Percentiles rank a stretch among this genome's conserved stretches.
These are phyloP conservation scores for Lachnellula hyalina DNA, from an alignment of 2,329 filamentous ascomycete species.

Conservation along the genomic window DNA sequence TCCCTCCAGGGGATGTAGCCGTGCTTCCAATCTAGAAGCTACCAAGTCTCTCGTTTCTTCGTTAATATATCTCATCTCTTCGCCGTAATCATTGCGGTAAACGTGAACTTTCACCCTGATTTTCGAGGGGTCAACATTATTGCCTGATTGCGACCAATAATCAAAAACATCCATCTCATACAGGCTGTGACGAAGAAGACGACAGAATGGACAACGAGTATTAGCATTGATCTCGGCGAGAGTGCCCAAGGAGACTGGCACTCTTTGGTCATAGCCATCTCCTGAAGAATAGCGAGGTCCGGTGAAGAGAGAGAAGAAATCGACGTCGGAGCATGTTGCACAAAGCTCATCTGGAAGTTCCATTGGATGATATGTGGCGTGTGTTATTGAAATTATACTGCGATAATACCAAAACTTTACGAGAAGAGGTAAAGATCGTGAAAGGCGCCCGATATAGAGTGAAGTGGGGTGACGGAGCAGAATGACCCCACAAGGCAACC, in stretches of 20 bases:
- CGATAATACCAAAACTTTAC: too few relatives aligned
- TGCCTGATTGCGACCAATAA: background rate
- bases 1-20: background rate
- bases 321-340: background rate
- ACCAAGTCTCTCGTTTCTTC: background rate
- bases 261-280: background rate
- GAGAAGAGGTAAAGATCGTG: too few relatives aligned
- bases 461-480: too few relatives aligned
- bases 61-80: background rate
- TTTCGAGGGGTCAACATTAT: background rate
- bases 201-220: background rate
- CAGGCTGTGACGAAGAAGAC: background rate
- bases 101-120: background rate
- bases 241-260: background rate
- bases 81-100: background rate
- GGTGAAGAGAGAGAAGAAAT: constrained; percentile 1
- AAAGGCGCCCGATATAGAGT: too few relatives aligned
- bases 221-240: background rate
- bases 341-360: background rate
- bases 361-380: background rate
- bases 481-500: too few relatives aligned
- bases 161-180: background rate
- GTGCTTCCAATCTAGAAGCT: background rate
- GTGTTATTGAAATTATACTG: too few relatives aligned
- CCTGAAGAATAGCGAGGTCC: background rate